Base-by-base conservation (phyloP, 208 protist species). In the Acanthamoeba royreba region DNA sequence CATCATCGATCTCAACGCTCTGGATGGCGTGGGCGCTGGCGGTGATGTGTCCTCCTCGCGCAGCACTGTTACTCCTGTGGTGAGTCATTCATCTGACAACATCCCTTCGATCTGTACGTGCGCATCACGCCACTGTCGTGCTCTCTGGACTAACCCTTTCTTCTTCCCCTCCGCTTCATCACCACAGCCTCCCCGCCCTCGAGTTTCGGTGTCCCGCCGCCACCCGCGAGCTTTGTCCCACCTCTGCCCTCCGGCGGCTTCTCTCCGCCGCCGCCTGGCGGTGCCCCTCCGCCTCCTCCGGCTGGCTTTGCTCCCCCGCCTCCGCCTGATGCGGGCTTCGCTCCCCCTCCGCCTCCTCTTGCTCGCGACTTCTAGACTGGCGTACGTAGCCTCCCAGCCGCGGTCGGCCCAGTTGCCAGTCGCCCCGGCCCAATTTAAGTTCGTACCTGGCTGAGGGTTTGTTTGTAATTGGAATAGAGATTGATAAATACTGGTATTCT, bases 1-100 rank as follows among this genome's bases (percentile, higher is more conserved):
- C 31, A 66, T 66, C 19, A 89, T 89, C 81, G 81, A 89, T 47
- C 81, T 89, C 81, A 89, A 89, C 38, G 81, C 81, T 15, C 53
- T 89, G 11, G 81, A 89, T 47, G 81, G 81, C 49, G 46, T 89
- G 42, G 81, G 81, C 69, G 49, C 43, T 28, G 69, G 69, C 69
- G 53, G 4, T n/a, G n/a, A n/a, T 35, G 17, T 31, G 40, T 86
- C 45, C 77, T 86, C 77, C 11, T 28, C 45, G 40, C 77, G 77
- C 77, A 86, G 77, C 42, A 25, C 35, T 40, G 11, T 19, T 15
- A 55, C 49, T 25, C 49, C 49, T 19, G 19, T 9, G 61, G 22
- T 35, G 25, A 28, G 28, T 74, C 61, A 5, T 0, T 49, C 81
- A 38, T 63, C 53, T 40, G 40, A 28, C 43, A 15, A 47, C 79